Percentiles rank a stretch among this genome's conserved stretches.
phyloP scores from a whole-genome alignment of 352 stramenopile genomes.

The Phytophthora aleatoria region DNA sequence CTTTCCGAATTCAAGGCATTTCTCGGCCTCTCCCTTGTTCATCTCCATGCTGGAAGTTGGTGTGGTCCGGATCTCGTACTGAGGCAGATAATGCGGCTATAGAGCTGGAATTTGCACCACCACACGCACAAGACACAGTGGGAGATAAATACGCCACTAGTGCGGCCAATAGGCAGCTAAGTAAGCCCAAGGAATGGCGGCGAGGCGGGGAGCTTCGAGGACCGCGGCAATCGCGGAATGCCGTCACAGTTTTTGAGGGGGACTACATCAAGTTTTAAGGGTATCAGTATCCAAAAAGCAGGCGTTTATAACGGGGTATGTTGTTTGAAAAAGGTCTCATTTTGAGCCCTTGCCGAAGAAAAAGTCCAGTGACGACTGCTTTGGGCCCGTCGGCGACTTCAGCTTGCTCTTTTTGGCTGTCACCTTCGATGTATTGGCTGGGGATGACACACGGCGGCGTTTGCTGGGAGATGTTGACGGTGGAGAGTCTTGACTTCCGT shows the following conservation, averaged over 20 bases:
- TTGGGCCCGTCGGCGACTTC: constrained; percentile 32
- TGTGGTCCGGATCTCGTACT: constrained; percentile 4
- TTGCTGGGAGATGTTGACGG: constrained; percentile 18
- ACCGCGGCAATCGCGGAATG: constrained; percentile 13
- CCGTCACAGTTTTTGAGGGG: constrained; percentile 25
- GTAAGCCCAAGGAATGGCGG: constrained; percentile 1
- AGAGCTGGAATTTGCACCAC: constrained; percentile 7
- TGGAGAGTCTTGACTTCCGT: constrained; percentile 1
- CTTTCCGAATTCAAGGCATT: constrained; percentile 91
- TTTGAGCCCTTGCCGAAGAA: constrained; percentile 49
- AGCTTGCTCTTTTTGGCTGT: constrained; percentile 23
- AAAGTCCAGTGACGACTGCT: constrained; percentile 55
- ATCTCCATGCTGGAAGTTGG: constrained; percentile 75
- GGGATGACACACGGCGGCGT: constrained; percentile 25
- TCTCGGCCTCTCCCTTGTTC: constrained; percentile 93
- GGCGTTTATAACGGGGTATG: constrained; percentile 15
- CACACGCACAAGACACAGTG: constrained; percentile 14
- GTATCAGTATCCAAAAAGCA: background rate
- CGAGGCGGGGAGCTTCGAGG: constrained; percentile 8
- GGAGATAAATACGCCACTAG: constrained; percentile 2
- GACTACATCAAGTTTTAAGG: constrained; percentile 17
- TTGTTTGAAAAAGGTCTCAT: constrained; percentile 20
- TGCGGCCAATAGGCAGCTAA: background rate
- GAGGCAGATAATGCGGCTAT: constrained; percentile 11
- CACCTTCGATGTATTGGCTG: constrained; percentile 20